Percentiles rank a stretch among this genome's conserved stretches.
Evolutionary conservation across 169 alveolate species (phyloP).

Genomic region (Babesia caballi): DNA sequence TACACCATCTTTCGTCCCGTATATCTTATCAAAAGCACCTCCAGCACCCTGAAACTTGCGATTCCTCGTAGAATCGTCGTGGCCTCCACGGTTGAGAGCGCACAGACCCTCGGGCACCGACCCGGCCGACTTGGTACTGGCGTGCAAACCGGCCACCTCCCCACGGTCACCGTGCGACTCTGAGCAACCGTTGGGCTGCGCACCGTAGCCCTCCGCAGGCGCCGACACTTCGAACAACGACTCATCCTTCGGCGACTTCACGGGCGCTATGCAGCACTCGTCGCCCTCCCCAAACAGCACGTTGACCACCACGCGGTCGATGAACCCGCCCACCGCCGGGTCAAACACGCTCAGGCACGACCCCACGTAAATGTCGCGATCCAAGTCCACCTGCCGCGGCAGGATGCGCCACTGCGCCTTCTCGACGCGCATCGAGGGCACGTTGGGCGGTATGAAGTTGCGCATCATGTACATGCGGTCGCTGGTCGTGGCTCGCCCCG

Average conservation of each 20-base stretch:
- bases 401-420: slow-evolving; percentile 60
- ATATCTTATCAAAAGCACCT: too few species aligned
- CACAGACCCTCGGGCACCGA: not conserved
- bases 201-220: not conserved
- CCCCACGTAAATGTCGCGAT: slow-evolving; percentile 50
- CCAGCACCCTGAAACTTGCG: too few species aligned
- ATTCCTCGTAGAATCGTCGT: too few species aligned
- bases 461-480: slow-evolving; percentile 61
- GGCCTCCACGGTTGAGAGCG: too few species aligned
- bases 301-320: slow-evolving; percentile 42
- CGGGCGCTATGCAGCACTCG: slow-evolving; percentile 37
- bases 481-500: not conserved
- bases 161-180: too few species aligned
- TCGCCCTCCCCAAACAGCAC: slow-evolving; percentile 7
- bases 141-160: too few species aligned
- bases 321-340: slow-evolving; percentile 16
- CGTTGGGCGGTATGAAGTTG: slow-evolving; percentile 65
- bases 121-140: too few species aligned
- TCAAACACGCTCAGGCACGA: slow-evolving; percentile 50
- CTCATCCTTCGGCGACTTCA: slow-evolving; percentile 56
- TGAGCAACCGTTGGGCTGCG: too few species aligned
- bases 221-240: not conserved
- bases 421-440: slow-evolving; percentile 39
- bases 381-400: slow-evolving; percentile 39
- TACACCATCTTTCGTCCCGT: too few species aligned